phyloP scores from a whole-genome alignment of 2,329 filamentous ascomycete genomes.

The Sclerotinia glacialis region DNA sequence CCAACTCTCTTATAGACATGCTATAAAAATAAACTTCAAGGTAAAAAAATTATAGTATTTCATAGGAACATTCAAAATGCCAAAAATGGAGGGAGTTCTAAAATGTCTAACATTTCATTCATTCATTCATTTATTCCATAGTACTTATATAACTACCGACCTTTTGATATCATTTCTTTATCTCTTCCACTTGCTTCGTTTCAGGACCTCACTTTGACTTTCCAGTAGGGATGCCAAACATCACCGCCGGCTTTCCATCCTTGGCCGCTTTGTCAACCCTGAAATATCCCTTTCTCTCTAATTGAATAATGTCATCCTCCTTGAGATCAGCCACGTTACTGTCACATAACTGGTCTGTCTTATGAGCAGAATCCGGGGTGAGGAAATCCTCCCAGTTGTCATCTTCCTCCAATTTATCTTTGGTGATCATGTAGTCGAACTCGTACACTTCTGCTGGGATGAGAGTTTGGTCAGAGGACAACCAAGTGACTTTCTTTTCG shows the following conservation, averaged over 20 bases:
- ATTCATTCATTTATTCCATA: not conserved
- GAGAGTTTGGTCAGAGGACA: constrained; percentile 74
- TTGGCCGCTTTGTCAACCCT: constrained; percentile 67
- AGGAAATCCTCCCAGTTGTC: constrained; percentile 83
- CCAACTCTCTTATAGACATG: too few relatives aligned
- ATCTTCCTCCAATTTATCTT: constrained; percentile 88
- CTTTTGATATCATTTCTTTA: constrained; percentile 11
- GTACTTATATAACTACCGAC: not conserved
- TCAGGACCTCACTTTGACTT: constrained; percentile 43
- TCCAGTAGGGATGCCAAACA: constrained; percentile 70
- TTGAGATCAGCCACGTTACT: constrained; percentile 75
- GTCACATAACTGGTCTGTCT: constrained; percentile 74
- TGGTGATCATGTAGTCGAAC: constrained; percentile 92
- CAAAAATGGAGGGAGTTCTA: too few relatives aligned
- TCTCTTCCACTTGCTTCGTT: not conserved
- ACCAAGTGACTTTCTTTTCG: constrained; percentile 95
- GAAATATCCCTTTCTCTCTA: constrained; percentile 91
- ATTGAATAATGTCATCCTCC: constrained; percentile 89
- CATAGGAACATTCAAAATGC: not conserved
- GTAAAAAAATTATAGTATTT: too few relatives aligned
- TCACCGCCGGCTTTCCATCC: constrained; percentile 58
- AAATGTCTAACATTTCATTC: not conserved
- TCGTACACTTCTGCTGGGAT: constrained; percentile 84
- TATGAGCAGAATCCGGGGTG: constrained; percentile 68
- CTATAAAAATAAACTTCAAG: too few relatives aligned